Evolutionary conservation across 2,329 filamentous ascomycete genomes (phyloP), one percentile per base, ranked within the genome.

Genomic region (Fusarium sp.): DNA sequence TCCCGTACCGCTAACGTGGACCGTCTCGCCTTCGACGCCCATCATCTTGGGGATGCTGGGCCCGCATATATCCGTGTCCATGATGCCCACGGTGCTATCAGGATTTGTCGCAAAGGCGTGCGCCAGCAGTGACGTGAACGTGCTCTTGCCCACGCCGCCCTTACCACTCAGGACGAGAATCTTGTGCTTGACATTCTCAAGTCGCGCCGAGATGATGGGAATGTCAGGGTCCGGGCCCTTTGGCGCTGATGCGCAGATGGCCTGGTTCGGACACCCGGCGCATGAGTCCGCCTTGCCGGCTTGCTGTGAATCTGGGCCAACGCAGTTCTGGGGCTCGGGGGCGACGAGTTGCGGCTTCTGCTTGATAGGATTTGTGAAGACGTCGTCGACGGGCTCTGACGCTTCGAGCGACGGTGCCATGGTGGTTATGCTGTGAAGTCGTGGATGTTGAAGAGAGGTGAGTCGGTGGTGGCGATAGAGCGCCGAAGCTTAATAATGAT

Each of bases 31-130:
- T 76, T 97, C 93, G 1, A 97, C 94, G 31, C 95, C 95, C 88
- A 99, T 93, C 94, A 99, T 98, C 79, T 97, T 97, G 17, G 95
- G 95, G 70, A 99, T 97, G 63, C 88, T 92, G 1, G 95, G 95
- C 0, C 95, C 95, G 77, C 93, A 97, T 61, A 99, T 97, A 76
- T 99, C 95, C 7, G 95, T 96, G 77, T 99, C 95, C 92, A 98
- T 97, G 68, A 99, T 89, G 17, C 94, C 95, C 25, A 99, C 91
- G 1, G 87, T 92, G 53, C 81, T 89, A 41, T 89, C 86, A 0
- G 89, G 87, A 74, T 96, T 92, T 13, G 86, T 85, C 2, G 95
- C 92, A 70, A 99, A 96, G 2, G 91, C 93, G 73, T 97, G 92
- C 3, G 91, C 90, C 15, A 98, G 86, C 69, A 98, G 86, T 2